Percentiles rank a stretch among this genome's conserved stretches.
phyloP scores from a whole-genome alignment of 108 stramenopile species.

The Parmales sp. region DNA sequence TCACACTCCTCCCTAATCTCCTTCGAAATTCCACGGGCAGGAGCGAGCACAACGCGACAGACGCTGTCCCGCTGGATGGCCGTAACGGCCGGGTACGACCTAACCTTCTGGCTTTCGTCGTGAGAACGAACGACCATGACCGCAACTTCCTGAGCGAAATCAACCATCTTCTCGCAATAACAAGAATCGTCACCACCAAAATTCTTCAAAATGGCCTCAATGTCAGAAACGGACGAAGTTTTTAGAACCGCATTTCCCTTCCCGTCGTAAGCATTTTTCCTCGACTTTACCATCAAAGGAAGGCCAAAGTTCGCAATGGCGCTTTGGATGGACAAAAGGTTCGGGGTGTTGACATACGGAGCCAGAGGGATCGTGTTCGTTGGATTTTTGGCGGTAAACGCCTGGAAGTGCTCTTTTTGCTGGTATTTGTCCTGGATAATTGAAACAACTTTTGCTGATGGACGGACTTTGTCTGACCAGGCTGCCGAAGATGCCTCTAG shows the following conservation, averaged over 20 bases:
- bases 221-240: constrained; percentile 40
- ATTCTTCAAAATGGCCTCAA: constrained; percentile 4
- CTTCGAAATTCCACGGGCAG: constrained; percentile 55
- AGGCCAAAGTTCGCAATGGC: constrained; percentile 65
- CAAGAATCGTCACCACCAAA: constrained; percentile 19
- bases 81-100: constrained; percentile 85
- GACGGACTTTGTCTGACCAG: too few relatives aligned
- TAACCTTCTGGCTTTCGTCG: constrained; percentile 29
- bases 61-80: constrained; percentile 92
- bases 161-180: constrained; percentile 93
- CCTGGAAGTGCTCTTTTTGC: constrained; percentile 90
- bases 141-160: constrained; percentile 83
- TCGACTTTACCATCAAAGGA: constrained; percentile 91
- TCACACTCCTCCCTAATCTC: constrained; percentile 48
- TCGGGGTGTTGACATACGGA: constrained; percentile 47
- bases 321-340: constrained; percentile 41
- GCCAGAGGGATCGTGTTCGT: constrained; percentile 64
- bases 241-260: constrained; percentile 84
- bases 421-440: constrained; percentile 90
- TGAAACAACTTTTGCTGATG: constrained; percentile 61
- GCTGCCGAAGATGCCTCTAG: constrained; percentile 69
- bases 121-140: constrained; percentile 93
- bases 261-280: constrained; percentile 92
- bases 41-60: constrained; percentile 83
- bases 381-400: too few relatives aligned